Conservation (phyloP, 1,284 basidiomycete genomes). For the Boletus semigastroideus region DNA sequence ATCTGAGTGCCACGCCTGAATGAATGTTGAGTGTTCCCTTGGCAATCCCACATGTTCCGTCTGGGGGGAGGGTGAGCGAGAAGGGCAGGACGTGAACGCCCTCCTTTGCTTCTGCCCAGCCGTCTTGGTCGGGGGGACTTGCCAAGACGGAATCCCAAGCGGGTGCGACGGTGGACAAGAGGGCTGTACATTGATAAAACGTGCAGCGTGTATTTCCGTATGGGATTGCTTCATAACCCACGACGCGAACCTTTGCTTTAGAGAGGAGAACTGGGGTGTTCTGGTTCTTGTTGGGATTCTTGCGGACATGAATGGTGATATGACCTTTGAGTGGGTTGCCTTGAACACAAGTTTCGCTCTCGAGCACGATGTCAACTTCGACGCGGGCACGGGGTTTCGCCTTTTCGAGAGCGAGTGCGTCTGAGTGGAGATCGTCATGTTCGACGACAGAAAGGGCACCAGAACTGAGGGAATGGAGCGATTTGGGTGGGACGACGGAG, state of each 20-base stretch:
- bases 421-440: slow-evolving; percentile 17
- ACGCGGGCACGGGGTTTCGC: slow-evolving; percentile 72
- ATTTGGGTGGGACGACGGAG: slow-evolving; percentile 37
- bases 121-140: slow-evolving; percentile 64
- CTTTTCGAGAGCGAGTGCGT: slow-evolving; percentile 54
- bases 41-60: slow-evolving; percentile 55
- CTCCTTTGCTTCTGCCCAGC: slow-evolving; percentile 64
- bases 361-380: slow-evolving; percentile 80
- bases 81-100: slow-evolving; percentile 81
- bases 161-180: slow-evolving; percentile 55
- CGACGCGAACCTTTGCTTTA: slow-evolving; percentile 79
- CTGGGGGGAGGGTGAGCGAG: slow-evolving; percentile 70
- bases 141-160: slow-evolving; percentile 49
- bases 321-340: slow-evolving; percentile 76
- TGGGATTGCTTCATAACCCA: slow-evolving; percentile 84
- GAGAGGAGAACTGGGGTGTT: slow-evolving; percentile 61
- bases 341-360: slow-evolving; percentile 79
- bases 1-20: slow-evolving; percentile 67
- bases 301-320: slow-evolving; percentile 69
- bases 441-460: slow-evolving; percentile 8
- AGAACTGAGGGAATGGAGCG: slow-evolving; percentile 8
- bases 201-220: slow-evolving; percentile 68
- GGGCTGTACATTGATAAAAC: slow-evolving; percentile 80
- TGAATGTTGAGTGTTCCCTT: slow-evolving; percentile 69
- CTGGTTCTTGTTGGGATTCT: slow-evolving; percentile 53